These are phyloP conservation scores for Basidioascus undulatus DNA, from an alignment of 768 basidiomycete genomes.

Conservation along the genomic window DNA sequence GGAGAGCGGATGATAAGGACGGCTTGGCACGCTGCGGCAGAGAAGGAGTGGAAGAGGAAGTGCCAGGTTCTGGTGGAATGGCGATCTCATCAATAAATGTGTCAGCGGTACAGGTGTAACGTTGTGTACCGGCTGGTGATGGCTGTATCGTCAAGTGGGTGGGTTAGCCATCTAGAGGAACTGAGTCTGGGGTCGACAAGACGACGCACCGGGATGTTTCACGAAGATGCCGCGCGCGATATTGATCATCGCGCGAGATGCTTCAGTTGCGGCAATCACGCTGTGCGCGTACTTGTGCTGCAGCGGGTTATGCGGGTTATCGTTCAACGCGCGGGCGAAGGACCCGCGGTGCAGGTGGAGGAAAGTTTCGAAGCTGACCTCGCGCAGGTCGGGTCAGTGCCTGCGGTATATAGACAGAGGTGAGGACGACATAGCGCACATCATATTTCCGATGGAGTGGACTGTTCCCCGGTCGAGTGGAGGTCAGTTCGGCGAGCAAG, in stretches of 20 bases:
- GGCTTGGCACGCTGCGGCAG: constrained; percentile 2
- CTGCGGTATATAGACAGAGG: too few relatives aligned
- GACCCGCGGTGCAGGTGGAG: constrained; percentile 8
- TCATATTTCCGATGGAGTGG: constrained; percentile 1
- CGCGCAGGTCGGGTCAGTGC: too few relatives aligned
- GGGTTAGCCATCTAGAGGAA: too few relatives aligned
- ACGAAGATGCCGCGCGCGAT: constrained; percentile 6
- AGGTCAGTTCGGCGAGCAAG: not conserved
- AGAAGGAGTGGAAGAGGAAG: constrained; percentile 8
- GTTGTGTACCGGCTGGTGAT: too few relatives aligned
- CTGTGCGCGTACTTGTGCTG: constrained; percentile 1
- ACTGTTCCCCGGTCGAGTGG: too few relatives aligned
- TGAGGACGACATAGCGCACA: constrained; percentile 2
- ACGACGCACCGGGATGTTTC: not conserved
- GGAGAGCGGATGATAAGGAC: constrained; percentile 6
- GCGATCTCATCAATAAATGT: too few relatives aligned
- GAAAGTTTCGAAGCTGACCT: not conserved
- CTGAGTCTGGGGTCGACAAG: constrained; percentile 6
- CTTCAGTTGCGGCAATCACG: constrained; percentile 5
- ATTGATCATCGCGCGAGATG: constrained; percentile 7
- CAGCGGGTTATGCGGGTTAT: constrained; percentile 4
- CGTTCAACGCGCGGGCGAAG: constrained; percentile 3
- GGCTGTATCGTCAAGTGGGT: too few relatives aligned
- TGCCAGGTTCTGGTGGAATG: too few relatives aligned
- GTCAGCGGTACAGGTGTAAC: not conserved